Evolutionary conservation across 495 filamentous ascomycete genomes (phyloP), one percentile per base, ranked within the genome.

Genomic region (Emericellopsis terricola): DNA sequence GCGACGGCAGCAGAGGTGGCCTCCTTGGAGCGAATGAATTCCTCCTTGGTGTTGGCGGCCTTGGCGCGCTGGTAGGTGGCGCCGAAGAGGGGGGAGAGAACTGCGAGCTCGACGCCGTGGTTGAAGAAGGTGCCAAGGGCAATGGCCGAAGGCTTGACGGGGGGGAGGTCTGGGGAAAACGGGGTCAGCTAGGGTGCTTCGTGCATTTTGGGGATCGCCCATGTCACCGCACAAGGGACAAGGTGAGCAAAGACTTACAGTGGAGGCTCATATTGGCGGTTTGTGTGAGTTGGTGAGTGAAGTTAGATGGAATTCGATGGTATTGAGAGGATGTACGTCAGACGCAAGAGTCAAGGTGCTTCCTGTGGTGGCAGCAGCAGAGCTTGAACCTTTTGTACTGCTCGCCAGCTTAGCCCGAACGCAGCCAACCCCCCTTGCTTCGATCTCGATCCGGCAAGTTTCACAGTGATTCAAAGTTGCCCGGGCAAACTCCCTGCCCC

Each of bases 111-210:
- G 29, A 56, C 52, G 21, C 60, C 76, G 60, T 97, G 87, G 65
- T 79, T 94, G 73, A 93, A 97, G 55, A 82, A 54, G 27, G 89
- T 92, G 56, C 89, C 89, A 45, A 94, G 71, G 43, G 87, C 89
- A 50, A 97, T 92, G 41, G 89, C 89, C 32, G 87, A 94, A 32
- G 89, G 89, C 75, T 94, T 96, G 48, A 97, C 89, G 28, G 89
- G 69, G 45, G 89, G 89, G 39, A 97, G 73, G 51, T 94, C 83
- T 92, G 47, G 1, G 17, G 13, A 15, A 14, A 14, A 2, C 15
- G 28, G 21, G 6, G 23, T 26, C 23, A 26, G 23, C 23, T 26
- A 26, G 11, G n/a, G n/a, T n/a, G n/a, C n/a, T n/a, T n/a, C n/a
- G n/a, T n/a, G n/a, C n/a, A n/a, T n/a, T n/a, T n/a, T n/a, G n/a